Percentiles rank a stretch among this genome's conserved stretches.
Evolutionary conservation across 257 asterid genomes (phyloP).

Genomic region (Solanum habrochaites): DNA sequence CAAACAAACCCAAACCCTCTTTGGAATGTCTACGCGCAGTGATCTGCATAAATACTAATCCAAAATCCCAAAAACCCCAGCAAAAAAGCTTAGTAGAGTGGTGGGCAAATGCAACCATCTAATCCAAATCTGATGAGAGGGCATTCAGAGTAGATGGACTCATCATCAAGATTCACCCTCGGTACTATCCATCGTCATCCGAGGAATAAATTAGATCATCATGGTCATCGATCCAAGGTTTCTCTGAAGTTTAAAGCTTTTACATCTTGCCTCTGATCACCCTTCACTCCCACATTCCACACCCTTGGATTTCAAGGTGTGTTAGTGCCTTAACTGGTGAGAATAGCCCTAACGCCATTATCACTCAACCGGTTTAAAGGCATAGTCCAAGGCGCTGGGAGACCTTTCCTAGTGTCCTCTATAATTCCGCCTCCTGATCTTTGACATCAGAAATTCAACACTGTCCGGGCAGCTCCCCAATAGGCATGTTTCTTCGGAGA

Average conservation of each 20-base stretch:
- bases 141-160: not conserved
- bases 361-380: not conserved
- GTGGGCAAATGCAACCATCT: not conserved
- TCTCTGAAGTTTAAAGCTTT: not conserved
- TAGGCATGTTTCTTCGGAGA: not conserved
- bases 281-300: conserved; percentile 2
- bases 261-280: conserved; percentile 2
- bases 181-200: not conserved
- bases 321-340: not conserved
- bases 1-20: not conserved
- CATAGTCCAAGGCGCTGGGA: conserved; percentile 2
- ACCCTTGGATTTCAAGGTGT: conserved; percentile 4
- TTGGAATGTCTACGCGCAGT: not conserved
- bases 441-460: not conserved
- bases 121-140: not conserved
- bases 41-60: not conserved
- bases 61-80: not conserved
- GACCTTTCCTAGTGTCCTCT: conserved; percentile 4
- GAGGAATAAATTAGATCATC: not conserved
- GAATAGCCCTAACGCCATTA: not conserved
- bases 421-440: not conserved
- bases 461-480: not conserved
- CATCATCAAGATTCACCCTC: not conserved
- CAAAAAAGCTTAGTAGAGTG: not conserved
- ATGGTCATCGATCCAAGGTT: not conserved